These are phyloP conservation scores for Acanthamoeba rhysodes DNA, from an alignment of 208 protist species.

Conservation along the genomic window DNA sequence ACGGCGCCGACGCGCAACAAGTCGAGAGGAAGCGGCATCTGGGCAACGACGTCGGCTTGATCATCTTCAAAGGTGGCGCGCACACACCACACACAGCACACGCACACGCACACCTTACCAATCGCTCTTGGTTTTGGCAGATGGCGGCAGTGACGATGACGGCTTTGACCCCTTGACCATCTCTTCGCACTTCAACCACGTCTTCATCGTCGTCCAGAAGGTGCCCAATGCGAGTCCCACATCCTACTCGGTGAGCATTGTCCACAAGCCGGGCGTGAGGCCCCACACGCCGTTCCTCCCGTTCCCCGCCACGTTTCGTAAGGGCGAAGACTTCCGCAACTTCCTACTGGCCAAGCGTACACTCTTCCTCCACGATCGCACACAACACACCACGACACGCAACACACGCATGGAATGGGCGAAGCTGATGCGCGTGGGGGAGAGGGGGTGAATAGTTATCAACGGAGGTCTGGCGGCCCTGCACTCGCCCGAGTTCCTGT, in stretches of 20 bases:
- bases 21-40: slow-evolving; percentile 24
- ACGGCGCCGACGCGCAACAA: neutral
- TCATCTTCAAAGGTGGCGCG: neutral
- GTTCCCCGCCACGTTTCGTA: slow-evolving; percentile 40
- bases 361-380: neutral
- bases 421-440: neutral
- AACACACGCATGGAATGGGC: no score
- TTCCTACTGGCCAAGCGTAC: slow-evolving; percentile 80
- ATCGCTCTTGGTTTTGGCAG: neutral
- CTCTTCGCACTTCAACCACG: slow-evolving; percentile 59
- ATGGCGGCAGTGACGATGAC: neutral
- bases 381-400: neutral
- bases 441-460: neutral
- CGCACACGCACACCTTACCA: neutral
- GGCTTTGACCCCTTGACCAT: neutral
- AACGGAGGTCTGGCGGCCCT: neutral
- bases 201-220: slow-evolving; percentile 28
- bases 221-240: neutral
- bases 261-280: slow-evolving; percentile 6
- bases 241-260: slow-evolving; percentile 24
- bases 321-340: slow-evolving; percentile 60
- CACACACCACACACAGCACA: neutral
- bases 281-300: slow-evolving; percentile 68
- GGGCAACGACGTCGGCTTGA: slow-evolving; percentile 1
- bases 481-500: slow-evolving; percentile 45